Conservation (phyloP, 179 eudicot genomes). For the Silene vulgaris region DNA sequence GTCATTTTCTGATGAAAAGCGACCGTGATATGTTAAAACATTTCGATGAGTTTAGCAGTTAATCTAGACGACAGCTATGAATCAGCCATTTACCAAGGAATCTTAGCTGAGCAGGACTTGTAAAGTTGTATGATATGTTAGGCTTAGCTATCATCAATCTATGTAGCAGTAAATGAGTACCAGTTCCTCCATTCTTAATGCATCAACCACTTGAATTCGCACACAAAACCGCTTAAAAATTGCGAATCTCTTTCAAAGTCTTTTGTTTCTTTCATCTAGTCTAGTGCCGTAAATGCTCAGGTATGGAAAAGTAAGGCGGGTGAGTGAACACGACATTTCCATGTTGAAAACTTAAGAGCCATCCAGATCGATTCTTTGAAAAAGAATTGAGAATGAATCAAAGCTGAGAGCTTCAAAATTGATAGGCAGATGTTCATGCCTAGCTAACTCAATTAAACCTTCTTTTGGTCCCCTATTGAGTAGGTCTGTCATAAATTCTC, state of each 20-base stretch:
- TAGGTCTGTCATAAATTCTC: not conserved
- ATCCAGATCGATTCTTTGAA: not conserved
- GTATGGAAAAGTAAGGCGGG: not conserved
- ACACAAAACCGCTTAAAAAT: no score
- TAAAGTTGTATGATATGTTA: not conserved
- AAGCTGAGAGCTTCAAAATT: not conserved
- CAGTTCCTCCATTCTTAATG: not conserved
- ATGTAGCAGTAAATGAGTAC: not conserved
- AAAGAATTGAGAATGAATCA: no score
- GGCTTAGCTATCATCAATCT: slow-evolving; percentile 22
- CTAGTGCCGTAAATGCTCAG: not conserved
- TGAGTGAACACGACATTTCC: no score
- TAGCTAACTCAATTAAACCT: slow-evolving; percentile 11
- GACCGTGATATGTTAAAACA: no score
- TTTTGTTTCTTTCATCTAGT: not conserved
- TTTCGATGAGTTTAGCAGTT: no score
- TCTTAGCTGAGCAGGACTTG: not conserved
- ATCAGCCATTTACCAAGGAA: not conserved
- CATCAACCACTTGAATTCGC: slow-evolving; percentile 7
- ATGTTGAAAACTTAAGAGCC: not conserved
- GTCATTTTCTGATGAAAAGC: no score
- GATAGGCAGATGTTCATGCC: slow-evolving; percentile 4
- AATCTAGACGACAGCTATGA: no score
- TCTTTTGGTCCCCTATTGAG: slow-evolving; percentile 24
- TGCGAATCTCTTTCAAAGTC: no score